Evolutionary conservation across 1,139 yeast genomes (phyloP), one percentile per base, ranked within the genome.

Genomic region (Geotrichum restrictum): DNA sequence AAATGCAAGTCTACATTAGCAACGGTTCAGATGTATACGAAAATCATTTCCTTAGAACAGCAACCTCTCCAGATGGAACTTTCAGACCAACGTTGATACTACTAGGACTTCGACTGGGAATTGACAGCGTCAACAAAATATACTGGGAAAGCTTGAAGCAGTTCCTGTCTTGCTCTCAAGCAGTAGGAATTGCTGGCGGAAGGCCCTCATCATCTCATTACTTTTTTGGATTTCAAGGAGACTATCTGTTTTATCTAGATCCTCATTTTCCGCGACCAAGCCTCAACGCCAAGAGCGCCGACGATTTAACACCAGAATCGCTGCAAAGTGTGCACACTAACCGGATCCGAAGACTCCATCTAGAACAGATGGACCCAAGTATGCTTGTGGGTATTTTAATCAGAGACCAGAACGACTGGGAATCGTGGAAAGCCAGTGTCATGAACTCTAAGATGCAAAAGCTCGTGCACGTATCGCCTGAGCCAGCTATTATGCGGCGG

Each of bases 111-210:
- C 75, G 97, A 54, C 73, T 93, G 22, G 98, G 99, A 0, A 80
- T 91, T 16, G 85, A 85, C 51, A 77, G 74, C 44, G 82, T 91
- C 39, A 89, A 87, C 62, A 74, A 80, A 1, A 71, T 83, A 14
- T 93, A 93, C 66, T 81, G 88, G 78, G 74, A 76, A 13, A 83
- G 89, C 49, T 69, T 93, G 43, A 76, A 80, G 52, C 75, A 76
- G 34, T 69, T 85, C 16, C 68, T 93, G 32, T 65, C 74, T 0
- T 68, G 81, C 4, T 68, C 74, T 1, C 88, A 83, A 55, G 79
- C 91, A 2, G 93, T 87, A 29, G 99, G 99, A 0, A 89, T 93
- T 40, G 95, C 98, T 0, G 99, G 99, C 1, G 98, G 98, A 0
- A 78, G 95, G 57, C 97, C 98, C 2, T 82, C 94, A 0, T 88